Conservation (phyloP, 371 early-diverging fungal species). For the Fennellomyces sp. region DNA sequence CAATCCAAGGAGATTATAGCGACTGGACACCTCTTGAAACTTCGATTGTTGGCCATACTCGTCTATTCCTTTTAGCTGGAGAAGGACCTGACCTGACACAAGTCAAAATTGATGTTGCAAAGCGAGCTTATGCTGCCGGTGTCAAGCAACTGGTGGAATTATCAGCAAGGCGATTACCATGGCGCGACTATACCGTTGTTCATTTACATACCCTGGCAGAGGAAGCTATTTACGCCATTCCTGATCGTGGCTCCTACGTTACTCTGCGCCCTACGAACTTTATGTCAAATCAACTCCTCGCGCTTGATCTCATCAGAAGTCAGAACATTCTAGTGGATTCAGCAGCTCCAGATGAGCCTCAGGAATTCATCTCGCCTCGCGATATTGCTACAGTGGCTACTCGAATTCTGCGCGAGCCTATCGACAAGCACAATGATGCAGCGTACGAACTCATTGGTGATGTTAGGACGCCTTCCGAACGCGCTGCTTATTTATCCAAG, state of each 20-base stretch:
- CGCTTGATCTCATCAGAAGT: background rate
- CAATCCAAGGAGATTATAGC: background rate
- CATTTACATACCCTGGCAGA: too few species aligned
- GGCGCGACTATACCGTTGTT: too few species aligned
- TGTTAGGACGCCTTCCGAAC: conserved; percentile 4
- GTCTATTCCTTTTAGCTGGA: too few species aligned
- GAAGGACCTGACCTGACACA: conserved; percentile 8
- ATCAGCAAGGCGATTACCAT: too few species aligned
- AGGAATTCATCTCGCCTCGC: conserved; percentile 11
- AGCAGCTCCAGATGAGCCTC: background rate
- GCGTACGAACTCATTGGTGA: conserved; percentile 19
- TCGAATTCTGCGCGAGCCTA: conserved; percentile 8
- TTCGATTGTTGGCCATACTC: conserved; percentile 27
- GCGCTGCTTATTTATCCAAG: conserved; percentile 7
- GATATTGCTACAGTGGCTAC: conserved; percentile 17
- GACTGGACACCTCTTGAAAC: conserved; percentile 18
- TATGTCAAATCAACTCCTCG: conserved; percentile 24
- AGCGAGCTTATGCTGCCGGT: too few species aligned
- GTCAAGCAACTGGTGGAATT: too few species aligned
- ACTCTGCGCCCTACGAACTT: conserved; percentile 15
- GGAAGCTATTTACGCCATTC: too few species aligned
- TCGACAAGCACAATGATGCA: conserved; percentile 16
- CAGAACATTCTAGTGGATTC: background rate
- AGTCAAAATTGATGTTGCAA: too few species aligned
- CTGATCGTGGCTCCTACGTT: too few species aligned